These are phyloP conservation scores for Syncephalis plumigaleata DNA, from an alignment of 371 early-diverging fungal genomes.

Conservation along the genomic window DNA sequence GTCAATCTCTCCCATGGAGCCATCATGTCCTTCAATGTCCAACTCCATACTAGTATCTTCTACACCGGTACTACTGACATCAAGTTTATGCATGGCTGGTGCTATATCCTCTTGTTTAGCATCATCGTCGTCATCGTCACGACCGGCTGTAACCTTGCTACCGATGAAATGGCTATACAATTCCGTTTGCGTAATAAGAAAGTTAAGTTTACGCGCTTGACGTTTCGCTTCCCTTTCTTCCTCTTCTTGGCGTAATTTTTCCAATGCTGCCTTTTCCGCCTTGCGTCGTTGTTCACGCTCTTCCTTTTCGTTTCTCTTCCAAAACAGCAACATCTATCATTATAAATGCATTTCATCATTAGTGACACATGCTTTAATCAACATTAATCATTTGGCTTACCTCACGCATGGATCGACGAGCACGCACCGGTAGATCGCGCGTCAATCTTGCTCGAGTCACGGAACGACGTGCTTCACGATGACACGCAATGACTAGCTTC, in stretches of 20 bases:
- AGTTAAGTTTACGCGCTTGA: conserved; percentile 90
- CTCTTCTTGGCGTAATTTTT: conserved; percentile 66
- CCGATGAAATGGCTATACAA: conserved; percentile 93
- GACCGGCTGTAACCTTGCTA: conserved; percentile 38
- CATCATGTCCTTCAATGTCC: neutral
- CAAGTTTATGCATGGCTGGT: conserved; percentile 3
- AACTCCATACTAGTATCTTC: conserved; percentile 8
- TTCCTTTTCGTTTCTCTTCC: conserved; percentile 82
- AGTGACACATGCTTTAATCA: too few relatives aligned
- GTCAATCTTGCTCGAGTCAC: conserved; percentile 13
- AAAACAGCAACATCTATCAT: conserved; percentile 54
- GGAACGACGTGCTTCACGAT: conserved; percentile 28
- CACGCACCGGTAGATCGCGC: conserved; percentile 10
- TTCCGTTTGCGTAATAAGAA: conserved; percentile 93
- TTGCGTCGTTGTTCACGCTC: conserved; percentile 79
- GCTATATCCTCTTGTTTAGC: conserved; percentile 8
- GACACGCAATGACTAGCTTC: conserved; percentile 34
- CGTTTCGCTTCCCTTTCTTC: conserved; percentile 78
- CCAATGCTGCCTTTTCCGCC: conserved; percentile 80
- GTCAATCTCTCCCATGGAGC: conserved; percentile 38
- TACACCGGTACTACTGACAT: conserved; percentile 10
- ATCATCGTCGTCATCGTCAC: conserved; percentile 10
- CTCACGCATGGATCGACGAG: conserved; percentile 12
- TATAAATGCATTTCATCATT: too few relatives aligned
- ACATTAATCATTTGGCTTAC: neutral